Conservation (phyloP, 306 rosid genomes). For the Mucuna pruriens region DNA sequence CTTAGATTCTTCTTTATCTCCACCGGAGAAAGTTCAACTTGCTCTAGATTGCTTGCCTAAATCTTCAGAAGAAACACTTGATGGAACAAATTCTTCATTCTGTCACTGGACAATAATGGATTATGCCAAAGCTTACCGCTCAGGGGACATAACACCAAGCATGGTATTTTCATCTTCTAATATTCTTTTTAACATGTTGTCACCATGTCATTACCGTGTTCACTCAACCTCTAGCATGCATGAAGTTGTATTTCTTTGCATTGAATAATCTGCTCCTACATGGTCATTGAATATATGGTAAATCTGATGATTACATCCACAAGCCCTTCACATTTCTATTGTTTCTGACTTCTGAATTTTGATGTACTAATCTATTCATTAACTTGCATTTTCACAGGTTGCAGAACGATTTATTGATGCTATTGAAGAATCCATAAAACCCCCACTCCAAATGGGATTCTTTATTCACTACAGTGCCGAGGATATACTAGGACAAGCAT, state of each 20-base stretch:
- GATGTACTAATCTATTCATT: background rate
- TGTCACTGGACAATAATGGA: constrained; percentile 77
- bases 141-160: constrained; percentile 67
- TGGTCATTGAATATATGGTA: background rate
- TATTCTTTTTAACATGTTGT: background rate
- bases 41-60: constrained; percentile 66
- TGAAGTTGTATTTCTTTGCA: background rate
- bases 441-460: constrained; percentile 74
- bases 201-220: background rate
- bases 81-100: constrained; percentile 44
- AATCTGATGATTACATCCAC: constrained; percentile 4
- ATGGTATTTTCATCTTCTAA: constrained; percentile 50
- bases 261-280: background rate
- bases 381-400: constrained; percentile 54
- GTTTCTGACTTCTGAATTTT: background rate
- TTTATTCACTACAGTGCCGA: constrained; percentile 63
- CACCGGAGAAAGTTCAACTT: constrained; percentile 63
- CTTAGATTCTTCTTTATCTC: constrained; percentile 57
- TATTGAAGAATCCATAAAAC: constrained; percentile 57
- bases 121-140: constrained; percentile 73
- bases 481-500: constrained; percentile 80
- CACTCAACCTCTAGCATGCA: constrained; percentile 5
- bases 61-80: constrained; percentile 31
- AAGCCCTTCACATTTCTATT: background rate
- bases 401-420: constrained; percentile 73